Percentiles rank a stretch among this genome's conserved stretches.
These are phyloP conservation scores for Claviceps purpurea DNA, from an alignment of 2,329 filamentous ascomycete genomes.

Conservation along the genomic window DNA sequence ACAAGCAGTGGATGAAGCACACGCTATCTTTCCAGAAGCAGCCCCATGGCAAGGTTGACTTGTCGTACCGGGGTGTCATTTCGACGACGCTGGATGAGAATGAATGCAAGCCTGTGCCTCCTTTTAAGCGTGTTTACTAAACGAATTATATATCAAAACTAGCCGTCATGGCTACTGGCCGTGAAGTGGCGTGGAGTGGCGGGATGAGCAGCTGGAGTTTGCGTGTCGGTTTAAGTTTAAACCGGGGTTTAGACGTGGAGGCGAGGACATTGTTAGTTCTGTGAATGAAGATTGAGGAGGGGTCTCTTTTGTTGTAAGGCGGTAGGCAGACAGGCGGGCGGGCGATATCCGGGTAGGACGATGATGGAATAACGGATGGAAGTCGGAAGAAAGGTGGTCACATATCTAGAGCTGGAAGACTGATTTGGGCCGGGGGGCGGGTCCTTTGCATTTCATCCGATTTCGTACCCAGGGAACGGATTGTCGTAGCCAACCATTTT, in stretches of 20 bases:
- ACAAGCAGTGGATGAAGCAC: constrained; percentile 99
- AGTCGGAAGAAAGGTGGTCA: neutral
- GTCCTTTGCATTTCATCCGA: neutral
- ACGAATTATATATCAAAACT: neutral
- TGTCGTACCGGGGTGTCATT: constrained; percentile 76
- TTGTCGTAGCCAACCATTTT: neutral
- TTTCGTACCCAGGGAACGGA: neutral
- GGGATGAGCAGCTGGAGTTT: neutral
- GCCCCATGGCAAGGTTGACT: constrained; percentile 74
- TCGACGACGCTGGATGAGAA: constrained; percentile 77
- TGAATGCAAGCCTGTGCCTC: constrained; percentile 92
- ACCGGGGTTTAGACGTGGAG: neutral
- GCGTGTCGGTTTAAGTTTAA: neutral
- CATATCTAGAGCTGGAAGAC: neutral
- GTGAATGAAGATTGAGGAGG: neutral
- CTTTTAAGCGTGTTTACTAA: constrained; percentile 91
- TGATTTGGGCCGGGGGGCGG: neutral
- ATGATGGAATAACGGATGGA: too few species aligned
- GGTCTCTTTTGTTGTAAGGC: constrained; percentile 7
- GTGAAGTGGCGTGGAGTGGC: neutral
- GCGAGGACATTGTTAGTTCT: neutral
- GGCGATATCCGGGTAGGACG: constrained; percentile 4
- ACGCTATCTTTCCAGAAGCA: constrained; percentile 90
- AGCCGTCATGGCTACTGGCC: too few species aligned
- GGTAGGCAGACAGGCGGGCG: neutral